Percentiles rank a stretch among this genome's conserved stretches.
Conservation (phyloP, 768 basidiomycete species). For the Leccinum barrowsii region DNA sequence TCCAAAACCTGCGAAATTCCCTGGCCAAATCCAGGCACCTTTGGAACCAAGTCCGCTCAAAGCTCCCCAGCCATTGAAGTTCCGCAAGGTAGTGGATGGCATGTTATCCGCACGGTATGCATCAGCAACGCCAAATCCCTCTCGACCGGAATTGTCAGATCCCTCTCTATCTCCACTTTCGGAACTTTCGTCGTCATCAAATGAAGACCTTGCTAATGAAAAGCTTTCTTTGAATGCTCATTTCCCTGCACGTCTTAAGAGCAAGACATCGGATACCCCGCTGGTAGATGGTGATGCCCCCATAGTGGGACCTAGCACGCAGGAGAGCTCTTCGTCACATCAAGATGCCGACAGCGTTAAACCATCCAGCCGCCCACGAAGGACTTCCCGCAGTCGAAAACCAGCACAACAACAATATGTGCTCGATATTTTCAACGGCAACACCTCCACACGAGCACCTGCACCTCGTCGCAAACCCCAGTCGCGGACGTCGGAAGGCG, state of each 20-base stretch:
- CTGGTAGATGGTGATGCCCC: background rate
- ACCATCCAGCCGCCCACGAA: conserved; percentile 33
- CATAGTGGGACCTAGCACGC: conserved; percentile 12
- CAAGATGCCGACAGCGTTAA: conserved; percentile 7
- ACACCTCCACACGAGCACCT: conserved; percentile 26
- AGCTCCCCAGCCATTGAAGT: conserved; percentile 30
- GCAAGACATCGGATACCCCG: background rate
- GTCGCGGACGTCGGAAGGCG: conserved; percentile 31
- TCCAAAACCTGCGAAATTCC: conserved; percentile 19
- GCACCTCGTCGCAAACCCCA: conserved; percentile 45
- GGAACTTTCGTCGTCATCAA: conserved; percentile 20
- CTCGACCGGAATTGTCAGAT: conserved; percentile 5
- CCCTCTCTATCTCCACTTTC: conserved; percentile 19
- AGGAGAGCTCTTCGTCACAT: conserved; percentile 8
- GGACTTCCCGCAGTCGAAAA: conserved; percentile 52
- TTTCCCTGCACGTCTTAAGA: background rate
- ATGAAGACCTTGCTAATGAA: conserved; percentile 14
- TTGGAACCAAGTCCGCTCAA: conserved; percentile 19
- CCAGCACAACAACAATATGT: conserved; percentile 32
- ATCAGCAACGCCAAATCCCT: conserved; percentile 15
- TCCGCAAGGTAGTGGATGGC: conserved; percentile 39
- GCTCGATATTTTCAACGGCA: conserved; percentile 38
- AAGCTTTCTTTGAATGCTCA: background rate
- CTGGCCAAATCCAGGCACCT: conserved; percentile 10
- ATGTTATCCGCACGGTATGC: conserved; percentile 31